A percentile compares a stretch with the other conserved stretches of the same genome.
phyloP scores from a whole-genome alignment of 768 basidiomycete species.

The Boletus reticulatus region DNA sequence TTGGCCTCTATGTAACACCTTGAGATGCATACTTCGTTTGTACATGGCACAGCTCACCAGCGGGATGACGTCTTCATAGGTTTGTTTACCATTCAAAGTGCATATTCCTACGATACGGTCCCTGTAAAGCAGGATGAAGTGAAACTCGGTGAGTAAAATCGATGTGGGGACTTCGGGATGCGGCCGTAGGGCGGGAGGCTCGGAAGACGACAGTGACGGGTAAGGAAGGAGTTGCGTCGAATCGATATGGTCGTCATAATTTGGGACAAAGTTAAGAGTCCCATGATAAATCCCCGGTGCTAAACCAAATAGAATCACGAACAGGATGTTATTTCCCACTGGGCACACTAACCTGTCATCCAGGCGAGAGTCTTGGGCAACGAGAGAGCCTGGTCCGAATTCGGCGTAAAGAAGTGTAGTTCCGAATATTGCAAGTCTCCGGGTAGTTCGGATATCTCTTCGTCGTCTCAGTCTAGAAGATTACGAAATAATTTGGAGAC shows the following conservation, averaged over 20 bases:
- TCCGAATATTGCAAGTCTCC: slow-evolving; percentile 75
- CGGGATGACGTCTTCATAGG: slow-evolving; percentile 82
- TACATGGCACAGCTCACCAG: slow-evolving; percentile 49
- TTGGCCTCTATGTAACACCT: slow-evolving; percentile 54
- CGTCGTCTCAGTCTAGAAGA: slow-evolving; percentile 20
- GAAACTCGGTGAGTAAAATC: slow-evolving; percentile 86
- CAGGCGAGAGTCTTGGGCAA: slow-evolving; percentile 80
- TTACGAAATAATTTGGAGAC: slow-evolving; percentile 24
- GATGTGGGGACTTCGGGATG: slow-evolving; percentile 58
- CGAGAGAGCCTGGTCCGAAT: slow-evolving; percentile 66
- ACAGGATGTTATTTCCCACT: neutral
- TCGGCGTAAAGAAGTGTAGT: slow-evolving; percentile 74
- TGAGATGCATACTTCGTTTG: slow-evolving; percentile 6
- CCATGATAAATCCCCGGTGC: slow-evolving; percentile 91
- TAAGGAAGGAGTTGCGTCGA: slow-evolving; percentile 78
- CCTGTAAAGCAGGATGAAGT: slow-evolving; percentile 82
- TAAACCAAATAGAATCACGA: slow-evolving; percentile 27
- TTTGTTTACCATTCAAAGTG: slow-evolving; percentile 72
- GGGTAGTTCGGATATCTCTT: slow-evolving; percentile 90
- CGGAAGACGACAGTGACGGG: slow-evolving; percentile 41
- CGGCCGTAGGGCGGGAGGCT: slow-evolving; percentile 18
- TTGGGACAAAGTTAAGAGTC: slow-evolving; percentile 63
- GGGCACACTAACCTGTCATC: slow-evolving; percentile 70
- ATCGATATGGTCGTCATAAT: slow-evolving; percentile 74
- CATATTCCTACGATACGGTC: slow-evolving; percentile 79